Percentiles rank a stretch among this genome's conserved stretches.
Conservation (phyloP, 2,329 filamentous ascomycete genomes). For the Paecilomyces dactylethromorphus region DNA sequence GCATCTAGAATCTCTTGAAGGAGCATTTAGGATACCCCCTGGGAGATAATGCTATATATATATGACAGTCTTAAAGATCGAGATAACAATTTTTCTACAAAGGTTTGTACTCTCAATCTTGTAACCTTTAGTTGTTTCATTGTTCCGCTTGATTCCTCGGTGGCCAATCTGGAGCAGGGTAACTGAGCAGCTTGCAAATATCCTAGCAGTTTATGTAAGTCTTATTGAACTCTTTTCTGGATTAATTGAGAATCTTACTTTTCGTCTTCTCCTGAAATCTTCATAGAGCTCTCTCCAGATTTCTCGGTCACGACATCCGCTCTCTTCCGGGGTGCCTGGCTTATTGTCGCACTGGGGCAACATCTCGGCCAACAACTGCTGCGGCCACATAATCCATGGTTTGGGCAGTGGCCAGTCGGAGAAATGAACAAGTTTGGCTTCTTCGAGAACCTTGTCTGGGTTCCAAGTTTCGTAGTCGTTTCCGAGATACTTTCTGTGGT, state of each 20-base stretch:
- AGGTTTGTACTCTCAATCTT: background rate
- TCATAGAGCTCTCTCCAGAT: constrained; percentile 32
- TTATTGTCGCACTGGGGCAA: constrained; percentile 27
- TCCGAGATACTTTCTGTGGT: constrained; percentile 49
- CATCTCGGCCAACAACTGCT: constrained; percentile 21
- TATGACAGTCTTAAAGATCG: too few species aligned
- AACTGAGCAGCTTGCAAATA: constrained; percentile 30
- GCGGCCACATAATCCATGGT: constrained; percentile 48
- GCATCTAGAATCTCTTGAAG: too few species aligned
- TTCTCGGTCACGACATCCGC: constrained; percentile 30
- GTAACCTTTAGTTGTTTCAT: background rate
- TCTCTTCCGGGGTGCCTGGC: constrained; percentile 28
- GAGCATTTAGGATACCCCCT: too few species aligned
- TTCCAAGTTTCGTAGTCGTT: constrained; percentile 51
- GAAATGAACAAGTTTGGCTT: constrained; percentile 64
- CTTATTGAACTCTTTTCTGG: background rate
- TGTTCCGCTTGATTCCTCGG: constrained; percentile 5
- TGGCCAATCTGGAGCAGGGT: constrained; percentile 26
- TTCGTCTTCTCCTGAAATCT: constrained; percentile 27
- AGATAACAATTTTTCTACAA: background rate
- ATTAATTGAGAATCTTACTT: constrained; percentile 11
- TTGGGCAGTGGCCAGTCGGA: constrained; percentile 67
- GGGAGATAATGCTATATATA: too few species aligned
- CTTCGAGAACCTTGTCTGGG: constrained; percentile 47
- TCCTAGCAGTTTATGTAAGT: constrained; percentile 13